A percentile compares a stretch with the other conserved stretches of the same genome.
These are phyloP conservation scores for Immersiella caudata DNA, from an alignment of 495 filamentous ascomycete genomes.

Conservation along the genomic window DNA sequence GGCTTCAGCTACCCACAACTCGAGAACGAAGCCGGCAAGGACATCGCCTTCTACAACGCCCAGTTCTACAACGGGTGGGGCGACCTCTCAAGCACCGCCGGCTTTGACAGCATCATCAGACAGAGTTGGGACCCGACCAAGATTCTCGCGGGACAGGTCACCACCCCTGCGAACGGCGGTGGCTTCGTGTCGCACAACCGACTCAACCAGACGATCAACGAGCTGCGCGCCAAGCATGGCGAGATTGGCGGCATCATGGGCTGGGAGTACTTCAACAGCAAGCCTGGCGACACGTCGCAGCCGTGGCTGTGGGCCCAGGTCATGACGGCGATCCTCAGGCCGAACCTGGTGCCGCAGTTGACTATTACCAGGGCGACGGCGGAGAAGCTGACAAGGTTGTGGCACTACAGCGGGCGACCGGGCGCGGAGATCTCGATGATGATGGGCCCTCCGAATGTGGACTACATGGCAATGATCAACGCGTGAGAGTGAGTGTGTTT, in stretches of 20 bases:
- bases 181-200: constrained; percentile 43
- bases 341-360: constrained; percentile 25
- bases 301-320: constrained; percentile 74
- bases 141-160: constrained; percentile 73
- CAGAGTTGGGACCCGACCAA: constrained; percentile 66
- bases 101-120: constrained; percentile 66
- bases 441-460: constrained; percentile 25
- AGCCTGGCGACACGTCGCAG: constrained; percentile 56
- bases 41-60: constrained; percentile 75
- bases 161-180: constrained; percentile 67
- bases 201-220: constrained; percentile 43
- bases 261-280: constrained; percentile 83
- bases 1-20: constrained; percentile 74
- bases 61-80: constrained; percentile 90
- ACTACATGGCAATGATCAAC: constrained; percentile 37
- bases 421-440: background rate
- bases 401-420: constrained; percentile 23
- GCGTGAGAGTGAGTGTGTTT: constrained; percentile 9
- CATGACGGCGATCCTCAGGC: constrained; percentile 59
- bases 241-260: constrained; percentile 81
- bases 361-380: constrained; percentile 25
- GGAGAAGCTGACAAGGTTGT: constrained; percentile 24
- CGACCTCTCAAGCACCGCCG: constrained; percentile 56
- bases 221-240: constrained; percentile 55
- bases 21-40: constrained; percentile 44